Percentiles rank a stretch among this genome's conserved stretches.
These are phyloP conservation scores for Fusarium sterilihyphosum DNA, from an alignment of 2,329 filamentous ascomycete species.

Conservation along the genomic window DNA sequence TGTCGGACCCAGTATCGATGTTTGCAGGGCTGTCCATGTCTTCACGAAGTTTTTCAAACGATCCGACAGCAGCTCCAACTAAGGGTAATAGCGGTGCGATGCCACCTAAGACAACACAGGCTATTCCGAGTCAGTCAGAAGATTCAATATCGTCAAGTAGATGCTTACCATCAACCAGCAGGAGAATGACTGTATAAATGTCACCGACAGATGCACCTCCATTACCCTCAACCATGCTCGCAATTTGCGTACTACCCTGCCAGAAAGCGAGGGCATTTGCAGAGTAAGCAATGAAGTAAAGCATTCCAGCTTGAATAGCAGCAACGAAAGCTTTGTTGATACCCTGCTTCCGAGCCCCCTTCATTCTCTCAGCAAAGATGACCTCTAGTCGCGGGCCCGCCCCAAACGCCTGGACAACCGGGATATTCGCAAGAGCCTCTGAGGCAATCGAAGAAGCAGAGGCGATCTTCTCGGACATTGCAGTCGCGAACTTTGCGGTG, in stretches of 20 bases:
- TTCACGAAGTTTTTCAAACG: slow-evolving; percentile 66
- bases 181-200: slow-evolving; percentile 72
- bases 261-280: slow-evolving; percentile 75
- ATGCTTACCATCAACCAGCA: slow-evolving; percentile 66
- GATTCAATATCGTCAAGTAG: too few relatives aligned
- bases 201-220: slow-evolving; percentile 53
- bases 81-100: slow-evolving; percentile 72
- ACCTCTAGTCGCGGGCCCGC: slow-evolving; percentile 67
- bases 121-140: slow-evolving; percentile 42
- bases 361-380: slow-evolving; percentile 65
- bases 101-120: slow-evolving; percentile 69
- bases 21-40: slow-evolving; percentile 64
- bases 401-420: slow-evolving; percentile 71
- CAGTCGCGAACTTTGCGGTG: slow-evolving; percentile 60
- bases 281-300: slow-evolving; percentile 75
- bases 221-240: slow-evolving; percentile 49
- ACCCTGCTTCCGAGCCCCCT: slow-evolving; percentile 59
- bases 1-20: slow-evolving; percentile 55
- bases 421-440: slow-evolving; percentile 68
- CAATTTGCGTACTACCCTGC: slow-evolving; percentile 68
- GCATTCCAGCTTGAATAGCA: slow-evolving; percentile 66
- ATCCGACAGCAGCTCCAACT: slow-evolving; percentile 65
- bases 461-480: slow-evolving; percentile 63
- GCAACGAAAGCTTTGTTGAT: slow-evolving; percentile 67
- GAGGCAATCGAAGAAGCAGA: slow-evolving; percentile 71